Evolutionary conservation across 2,329 filamentous ascomycete genomes (phyloP).

Genomic region (Coniochaeta pulveracea): DNA sequence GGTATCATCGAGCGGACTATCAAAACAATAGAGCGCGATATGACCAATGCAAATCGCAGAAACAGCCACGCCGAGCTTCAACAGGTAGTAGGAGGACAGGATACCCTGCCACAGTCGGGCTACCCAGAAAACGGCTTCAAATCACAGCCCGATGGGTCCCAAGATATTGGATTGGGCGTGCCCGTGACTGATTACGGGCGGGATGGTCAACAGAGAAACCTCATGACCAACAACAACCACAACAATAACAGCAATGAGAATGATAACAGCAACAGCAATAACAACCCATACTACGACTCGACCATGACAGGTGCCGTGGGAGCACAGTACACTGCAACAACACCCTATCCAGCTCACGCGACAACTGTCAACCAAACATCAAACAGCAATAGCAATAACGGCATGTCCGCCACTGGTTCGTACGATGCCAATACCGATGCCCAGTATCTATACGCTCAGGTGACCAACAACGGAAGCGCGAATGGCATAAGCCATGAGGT

Average conservation of each 20-base stretch:
- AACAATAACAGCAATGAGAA: background rate
- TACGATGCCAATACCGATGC: slow-evolving; percentile 8
- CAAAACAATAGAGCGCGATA: slow-evolving; percentile 39
- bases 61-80: slow-evolving; percentile 12
- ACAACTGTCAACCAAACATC: slow-evolving; percentile 5
- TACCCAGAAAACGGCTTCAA: too few species aligned
- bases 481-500: slow-evolving; percentile 7
- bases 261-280: slow-evolving; percentile 9
- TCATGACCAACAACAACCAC: slow-evolving; percentile 2
- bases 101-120: too few species aligned
- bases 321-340: slow-evolving; percentile 10
- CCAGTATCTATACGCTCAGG: slow-evolving; percentile 12
- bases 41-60: slow-evolving; percentile 27
- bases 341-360: slow-evolving; percentile 10
- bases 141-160: slow-evolving; percentile 5
- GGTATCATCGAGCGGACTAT: slow-evolving; percentile 40
- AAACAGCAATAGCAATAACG: slow-evolving; percentile 11
- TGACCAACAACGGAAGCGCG: slow-evolving; percentile 8
- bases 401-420: slow-evolving; percentile 2
- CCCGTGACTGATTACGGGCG: too few species aligned
- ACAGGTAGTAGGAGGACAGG: too few species aligned
- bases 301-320: slow-evolving; percentile 3
- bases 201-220: too few species aligned
- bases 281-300: slow-evolving; percentile 11
- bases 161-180: too few species aligned